These are phyloP conservation scores for Citrullus mucosospermus DNA, from an alignment of 306 rosid species.

Conservation along the genomic window DNA sequence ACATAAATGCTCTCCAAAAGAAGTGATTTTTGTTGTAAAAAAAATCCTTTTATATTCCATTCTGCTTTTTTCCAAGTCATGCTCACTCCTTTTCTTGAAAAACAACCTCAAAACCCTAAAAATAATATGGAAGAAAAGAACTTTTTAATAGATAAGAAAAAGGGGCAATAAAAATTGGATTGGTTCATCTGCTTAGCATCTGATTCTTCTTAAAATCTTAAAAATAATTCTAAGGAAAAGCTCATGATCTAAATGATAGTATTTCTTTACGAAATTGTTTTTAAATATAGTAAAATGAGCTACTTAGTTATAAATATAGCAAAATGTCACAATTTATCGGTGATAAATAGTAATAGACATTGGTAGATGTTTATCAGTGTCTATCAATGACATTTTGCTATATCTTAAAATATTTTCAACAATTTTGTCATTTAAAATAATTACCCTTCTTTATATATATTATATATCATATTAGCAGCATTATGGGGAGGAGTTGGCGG, in stretches of 20 bases:
- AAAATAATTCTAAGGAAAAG: neutral
- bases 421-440: no score
- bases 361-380: no score
- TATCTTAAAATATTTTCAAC: no score
- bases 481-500: no score
- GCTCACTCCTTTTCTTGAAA: neutral
- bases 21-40: neutral
- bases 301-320: no score
- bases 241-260: neutral
- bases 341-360: no score
- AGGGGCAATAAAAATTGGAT: neutral
- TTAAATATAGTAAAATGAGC: no score
- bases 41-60: neutral
- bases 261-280: no score
- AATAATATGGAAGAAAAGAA: neutral
- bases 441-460: no score
- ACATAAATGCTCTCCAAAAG: neutral
- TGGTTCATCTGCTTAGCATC: constrained; percentile 31
- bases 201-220: constrained; percentile 23
- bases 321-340: no score
- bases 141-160: neutral
- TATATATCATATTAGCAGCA: no score
- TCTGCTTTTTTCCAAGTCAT: neutral
- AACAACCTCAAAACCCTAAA: neutral
- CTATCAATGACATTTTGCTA: no score